phyloP scores from a whole-genome alignment of 306 rosid species.

The Vigna trinervia region DNA sequence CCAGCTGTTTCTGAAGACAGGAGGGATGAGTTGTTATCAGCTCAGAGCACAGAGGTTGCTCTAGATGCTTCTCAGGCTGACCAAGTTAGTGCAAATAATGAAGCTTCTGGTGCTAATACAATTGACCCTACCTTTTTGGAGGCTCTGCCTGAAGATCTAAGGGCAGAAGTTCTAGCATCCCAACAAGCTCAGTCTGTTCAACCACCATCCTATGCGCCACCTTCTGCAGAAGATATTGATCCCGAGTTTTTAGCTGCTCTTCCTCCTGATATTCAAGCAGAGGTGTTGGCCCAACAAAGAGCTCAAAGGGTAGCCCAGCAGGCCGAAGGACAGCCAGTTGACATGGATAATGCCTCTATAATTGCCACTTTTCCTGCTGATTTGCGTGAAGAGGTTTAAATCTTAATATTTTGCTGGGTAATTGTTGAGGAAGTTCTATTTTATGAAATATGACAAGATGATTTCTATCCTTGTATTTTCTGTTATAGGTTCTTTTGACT shows the following conservation, averaged over 20 bases:
- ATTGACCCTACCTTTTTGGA: slow-evolving; percentile 98
- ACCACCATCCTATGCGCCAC: slow-evolving; percentile 86
- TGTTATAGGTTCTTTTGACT: slow-evolving; percentile 84
- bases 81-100: slow-evolving; percentile 64
- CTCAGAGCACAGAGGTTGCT: slow-evolving; percentile 60
- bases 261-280: slow-evolving; percentile 98
- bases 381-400: slow-evolving; percentile 94
- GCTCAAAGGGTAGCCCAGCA: slow-evolving; percentile 91
- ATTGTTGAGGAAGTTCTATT: slow-evolving; percentile 38
- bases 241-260: slow-evolving; percentile 99
- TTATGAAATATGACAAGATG: slow-evolving; percentile 30
- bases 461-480: slow-evolving; percentile 35
- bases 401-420: slow-evolving; percentile 35
- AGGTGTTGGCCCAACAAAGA: slow-evolving; percentile 97
- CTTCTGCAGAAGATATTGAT: slow-evolving; percentile 93
- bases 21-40: slow-evolving; percentile 61
- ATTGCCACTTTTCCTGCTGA: slow-evolving; percentile 99
- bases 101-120: slow-evolving; percentile 80
- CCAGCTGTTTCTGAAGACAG: slow-evolving; percentile 57
- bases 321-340: slow-evolving; percentile 99
- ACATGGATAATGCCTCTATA: slow-evolving; percentile 97
- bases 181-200: slow-evolving; percentile 97
- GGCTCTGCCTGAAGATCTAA: slow-evolving; percentile 93
- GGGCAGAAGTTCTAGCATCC: slow-evolving; percentile 96
- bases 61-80: slow-evolving; percentile 62